Percentiles rank a stretch among this genome's conserved stretches.
Evolutionary conservation across 208 protist genomes (phyloP).

Genomic region (Naegleria gruberi): DNA sequence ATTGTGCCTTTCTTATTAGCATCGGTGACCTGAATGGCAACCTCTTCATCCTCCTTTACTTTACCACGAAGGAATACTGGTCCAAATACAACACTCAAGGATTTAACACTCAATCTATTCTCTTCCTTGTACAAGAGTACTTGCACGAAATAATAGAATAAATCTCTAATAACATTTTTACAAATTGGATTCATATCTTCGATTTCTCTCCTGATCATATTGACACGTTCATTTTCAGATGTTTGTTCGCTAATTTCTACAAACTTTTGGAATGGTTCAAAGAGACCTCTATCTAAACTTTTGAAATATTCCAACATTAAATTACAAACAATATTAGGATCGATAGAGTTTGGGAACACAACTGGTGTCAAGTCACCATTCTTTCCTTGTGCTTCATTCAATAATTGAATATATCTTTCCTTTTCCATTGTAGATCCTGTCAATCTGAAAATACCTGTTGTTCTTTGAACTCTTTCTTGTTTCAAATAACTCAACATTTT

Average conservation of each 20-base stretch:
- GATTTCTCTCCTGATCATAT: not conserved
- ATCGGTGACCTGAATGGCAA: not conserved
- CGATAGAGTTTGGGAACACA: constrained; percentile 1
- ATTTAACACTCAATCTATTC: not conserved
- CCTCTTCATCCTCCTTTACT: not conserved
- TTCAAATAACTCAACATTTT: not conserved
- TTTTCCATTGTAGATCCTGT: not conserved
- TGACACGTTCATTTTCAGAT: not conserved
- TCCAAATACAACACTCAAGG: not conserved
- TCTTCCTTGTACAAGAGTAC: not conserved
- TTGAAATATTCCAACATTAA: not conserved
- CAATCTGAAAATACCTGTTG: not conserved
- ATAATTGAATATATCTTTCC: not conserved
- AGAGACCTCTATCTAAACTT: not conserved
- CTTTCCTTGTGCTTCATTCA: not conserved
- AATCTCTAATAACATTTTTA: not conserved
- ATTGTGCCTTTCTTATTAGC: not conserved
- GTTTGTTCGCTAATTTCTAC: not conserved
- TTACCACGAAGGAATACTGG: not conserved
- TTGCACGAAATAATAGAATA: not conserved
- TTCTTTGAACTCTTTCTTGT: not conserved
- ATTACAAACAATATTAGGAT: not conserved
- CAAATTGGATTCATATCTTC: not conserved
- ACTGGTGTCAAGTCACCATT: not conserved
- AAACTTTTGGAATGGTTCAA: not conserved